Base-by-base conservation (phyloP, 106 monocot species). In the Acanthochlamys bracteata region DNA sequence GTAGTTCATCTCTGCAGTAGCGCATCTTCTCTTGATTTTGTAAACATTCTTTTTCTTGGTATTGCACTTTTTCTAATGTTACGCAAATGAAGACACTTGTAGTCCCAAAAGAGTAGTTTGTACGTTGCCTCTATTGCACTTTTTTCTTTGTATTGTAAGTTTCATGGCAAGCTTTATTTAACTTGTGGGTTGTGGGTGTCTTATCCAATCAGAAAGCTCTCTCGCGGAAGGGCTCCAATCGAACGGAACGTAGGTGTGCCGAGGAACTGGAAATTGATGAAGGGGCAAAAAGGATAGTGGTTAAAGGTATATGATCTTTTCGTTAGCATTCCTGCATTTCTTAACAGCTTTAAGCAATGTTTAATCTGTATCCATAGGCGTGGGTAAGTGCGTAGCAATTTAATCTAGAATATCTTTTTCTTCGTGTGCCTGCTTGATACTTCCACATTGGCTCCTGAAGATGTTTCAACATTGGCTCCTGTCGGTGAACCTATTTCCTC, bases 91-190 rank as follows among this genome's bases (percentile, higher is more conserved):
- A 64, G 74, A 75, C 63, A 75, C 77, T 39, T 83, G 80, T 24
- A 88, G 88, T 41, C 88, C 88, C 10, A 78, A 83, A 57, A 70
- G 59, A 80, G 83, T 67, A 23, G 21, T 61, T 4, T 9, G 83
- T 67, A 20, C 10, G 20, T 4, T 10, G 41, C 17, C 19, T 9
- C 49, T 49, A 14, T 49, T 45, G 43, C 13, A 13, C 10, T 45
- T 45, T 49, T 49, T 49, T 49, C 17, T 49, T 49, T 49, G 17
- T 1, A 49, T 49, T 49, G 7, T 49, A 49, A 49, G 3, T 49
- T 49, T 4, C 12, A 14, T 2, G 3, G 17, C 12, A 49, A 49
- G 12, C 6, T 33, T 33, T 3, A 33, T 6, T 33, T 6, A 33
- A 33, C 4, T 33, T 33, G 1, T 1, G 33, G 33, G 33, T 33